Conservation (phyloP, 2,329 filamentous ascomycete species). For the Phialemoniopsis sp. region DNA sequence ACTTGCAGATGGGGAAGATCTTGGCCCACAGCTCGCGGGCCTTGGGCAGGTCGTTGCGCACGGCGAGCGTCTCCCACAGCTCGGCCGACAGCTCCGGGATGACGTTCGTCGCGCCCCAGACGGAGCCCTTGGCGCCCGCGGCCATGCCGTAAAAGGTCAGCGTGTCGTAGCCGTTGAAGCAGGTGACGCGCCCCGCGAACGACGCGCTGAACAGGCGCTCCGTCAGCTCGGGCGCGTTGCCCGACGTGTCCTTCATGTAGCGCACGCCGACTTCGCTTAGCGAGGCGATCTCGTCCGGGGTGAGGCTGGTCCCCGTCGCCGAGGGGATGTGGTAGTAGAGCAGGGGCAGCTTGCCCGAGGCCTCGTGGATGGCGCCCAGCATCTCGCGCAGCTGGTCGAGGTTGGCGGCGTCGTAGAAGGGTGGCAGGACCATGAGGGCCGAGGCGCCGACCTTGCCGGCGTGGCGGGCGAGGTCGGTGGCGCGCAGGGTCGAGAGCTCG, state of each 20-base stretch:
- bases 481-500: slow-evolving; percentile 32
- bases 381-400: slow-evolving; percentile 31
- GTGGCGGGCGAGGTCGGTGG: slow-evolving; percentile 33
- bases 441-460: slow-evolving; percentile 31
- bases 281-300: slow-evolving; percentile 34
- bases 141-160: slow-evolving; percentile 48
- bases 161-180: slow-evolving; percentile 50
- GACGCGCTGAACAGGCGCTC: slow-evolving; percentile 38
- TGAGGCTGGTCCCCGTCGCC: slow-evolving; percentile 35
- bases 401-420: slow-evolving; percentile 41
- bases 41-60: slow-evolving; percentile 32
- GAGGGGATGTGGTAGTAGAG: slow-evolving; percentile 49
- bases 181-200: slow-evolving; percentile 32
- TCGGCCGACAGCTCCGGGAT: slow-evolving; percentile 42
- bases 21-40: slow-evolving; percentile 42
- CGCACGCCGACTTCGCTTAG: slow-evolving; percentile 40
- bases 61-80: slow-evolving; percentile 40
- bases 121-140: slow-evolving; percentile 41
- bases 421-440: slow-evolving; percentile 43
- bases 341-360: slow-evolving; percentile 35
- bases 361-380: slow-evolving; percentile 33
- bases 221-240: slow-evolving; percentile 43
- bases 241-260: slow-evolving; percentile 48
- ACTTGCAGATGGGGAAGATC: slow-evolving; percentile 45
- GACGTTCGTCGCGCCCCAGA: too few species aligned